These are phyloP conservation scores for Xeromyces bisporus DNA, from an alignment of 495 filamentous ascomycete genomes.

Conservation along the genomic window DNA sequence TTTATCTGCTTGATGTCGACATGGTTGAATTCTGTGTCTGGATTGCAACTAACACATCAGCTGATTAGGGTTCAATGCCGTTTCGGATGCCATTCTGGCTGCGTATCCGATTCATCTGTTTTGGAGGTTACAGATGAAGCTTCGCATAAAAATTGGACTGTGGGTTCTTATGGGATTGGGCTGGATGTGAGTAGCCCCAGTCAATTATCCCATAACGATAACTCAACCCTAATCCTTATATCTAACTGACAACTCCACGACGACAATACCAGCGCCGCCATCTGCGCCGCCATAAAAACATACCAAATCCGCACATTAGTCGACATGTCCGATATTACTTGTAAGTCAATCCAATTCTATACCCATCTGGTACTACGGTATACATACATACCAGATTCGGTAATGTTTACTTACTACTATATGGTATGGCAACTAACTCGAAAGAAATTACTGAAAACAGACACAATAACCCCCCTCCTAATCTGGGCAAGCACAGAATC, in stretches of 20 bases:
- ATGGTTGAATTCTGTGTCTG: neutral
- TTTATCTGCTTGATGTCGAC: neutral
- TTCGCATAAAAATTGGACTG: slow-evolving; percentile 15
- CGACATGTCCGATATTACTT: slow-evolving; percentile 8
- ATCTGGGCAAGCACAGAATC: slow-evolving; percentile 14
- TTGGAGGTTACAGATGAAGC: slow-evolving; percentile 15
- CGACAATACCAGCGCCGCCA: slow-evolving; percentile 12
- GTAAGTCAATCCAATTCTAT: neutral
- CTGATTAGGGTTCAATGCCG: slow-evolving; percentile 13
- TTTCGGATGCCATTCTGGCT: slow-evolving; percentile 17
- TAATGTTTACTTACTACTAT: neutral
- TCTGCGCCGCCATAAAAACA: slow-evolving; percentile 11
- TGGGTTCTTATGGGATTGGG: slow-evolving; percentile 23
- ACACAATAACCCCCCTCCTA: slow-evolving; percentile 9
- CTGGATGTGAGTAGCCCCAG: slow-evolving; percentile 14
- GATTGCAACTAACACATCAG: no score
- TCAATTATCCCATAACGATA: neutral
- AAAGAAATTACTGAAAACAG: slow-evolving; percentile 1
- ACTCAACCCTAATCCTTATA: neutral
- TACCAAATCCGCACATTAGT: slow-evolving; percentile 10
- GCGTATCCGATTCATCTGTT: slow-evolving; percentile 17
- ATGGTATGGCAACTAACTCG: neutral
- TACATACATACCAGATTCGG: neutral
- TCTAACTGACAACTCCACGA: no score
- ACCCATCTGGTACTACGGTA: no score